Evolutionary conservation across 495 filamentous ascomycete genomes (phyloP), one percentile per base, ranked within the genome.

Genomic region (Hypoxylon intermedium): DNA sequence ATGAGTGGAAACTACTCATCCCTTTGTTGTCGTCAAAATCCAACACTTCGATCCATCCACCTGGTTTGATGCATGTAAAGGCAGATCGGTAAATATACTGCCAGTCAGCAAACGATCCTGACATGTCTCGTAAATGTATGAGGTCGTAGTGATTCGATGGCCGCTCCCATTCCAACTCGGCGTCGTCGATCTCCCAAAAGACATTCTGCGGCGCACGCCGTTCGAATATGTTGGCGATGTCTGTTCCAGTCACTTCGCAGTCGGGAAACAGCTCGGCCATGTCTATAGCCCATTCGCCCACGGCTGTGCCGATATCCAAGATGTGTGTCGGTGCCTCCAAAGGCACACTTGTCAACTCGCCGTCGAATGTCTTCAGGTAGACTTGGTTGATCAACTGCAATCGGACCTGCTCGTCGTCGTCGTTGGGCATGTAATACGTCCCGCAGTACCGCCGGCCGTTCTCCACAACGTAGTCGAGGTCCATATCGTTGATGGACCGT

Each of bases 341-440:
- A 26, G 82, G 82, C 0, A 82, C 84, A 1, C 80, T 79, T 5
- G 84, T 87, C 20, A 89, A 77, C 44, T 83, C 75, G 28, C 81
- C 74, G 60, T 86, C 76, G 47, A 89, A 81, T 19, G 86, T 63
- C 46, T 83, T 80, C 1, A 88, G 75, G 65, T 81, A 88, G 42
- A 87, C 82, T 58, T 87, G 83, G 63, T 91, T 85, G 20, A 85
- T 72, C 46, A 92, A 81, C 59, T 85, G 83, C 54, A 89, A 75
- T 24, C 90, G 86, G 13, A 82, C 87, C 65, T 90, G 86, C 67
- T 93, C 90, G 31, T 80, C 72, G 53, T 89, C 83, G 63, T 93
- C 89, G 71, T 87, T 87, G 24, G 90, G 90, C 85, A 91, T 88
- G 70, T 80, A 88, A 72, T 91, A 92, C 48, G 77, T 75, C 23